Conservation (phyloP, 208 protist species). For the Leishmania martiniquensis region DNA sequence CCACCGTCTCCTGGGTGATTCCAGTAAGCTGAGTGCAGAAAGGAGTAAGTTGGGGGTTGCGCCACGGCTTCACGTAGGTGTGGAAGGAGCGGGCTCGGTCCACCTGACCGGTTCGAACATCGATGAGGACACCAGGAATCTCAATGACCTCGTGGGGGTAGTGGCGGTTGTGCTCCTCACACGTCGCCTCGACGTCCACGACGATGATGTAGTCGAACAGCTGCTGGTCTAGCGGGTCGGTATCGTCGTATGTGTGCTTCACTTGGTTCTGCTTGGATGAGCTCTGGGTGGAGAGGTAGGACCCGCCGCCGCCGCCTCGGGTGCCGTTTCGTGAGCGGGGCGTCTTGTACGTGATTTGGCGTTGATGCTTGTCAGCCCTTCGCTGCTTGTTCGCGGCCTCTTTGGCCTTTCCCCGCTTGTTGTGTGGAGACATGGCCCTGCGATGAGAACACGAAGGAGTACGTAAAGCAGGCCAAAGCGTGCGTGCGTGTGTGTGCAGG, state of each 20-base stretch:
- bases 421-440: conserved; percentile 51
- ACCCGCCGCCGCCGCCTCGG: conserved; percentile 16
- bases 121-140: conserved; percentile 90
- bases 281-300: conserved; percentile 40
- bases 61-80: conserved; percentile 90
- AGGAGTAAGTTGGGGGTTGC: conserved; percentile 78
- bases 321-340: not conserved
- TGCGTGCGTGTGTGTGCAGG: not conserved
- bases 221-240: conserved; percentile 76
- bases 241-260: conserved; percentile 53
- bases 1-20: conserved; percentile 93
- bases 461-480: not conserved
- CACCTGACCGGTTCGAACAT: conserved; percentile 71
- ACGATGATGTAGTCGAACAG: conserved; percentile 95
- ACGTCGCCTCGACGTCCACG: conserved; percentile 93
- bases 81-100: conserved; percentile 81
- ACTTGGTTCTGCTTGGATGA: conserved; percentile 23
- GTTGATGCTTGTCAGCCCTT: conserved; percentile 24
- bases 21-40: conserved; percentile 96
- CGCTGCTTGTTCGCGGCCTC: conserved; percentile 43
- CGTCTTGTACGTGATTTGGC: conserved; percentile 1
- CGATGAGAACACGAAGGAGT: not conserved
- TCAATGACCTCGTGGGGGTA: conserved; percentile 97
- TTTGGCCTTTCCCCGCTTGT: conserved; percentile 80
- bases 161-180: conserved; percentile 57